phyloP scores from a whole-genome alignment of 805 yeast genomes.

The Barnettozyma botsteinii region DNA sequence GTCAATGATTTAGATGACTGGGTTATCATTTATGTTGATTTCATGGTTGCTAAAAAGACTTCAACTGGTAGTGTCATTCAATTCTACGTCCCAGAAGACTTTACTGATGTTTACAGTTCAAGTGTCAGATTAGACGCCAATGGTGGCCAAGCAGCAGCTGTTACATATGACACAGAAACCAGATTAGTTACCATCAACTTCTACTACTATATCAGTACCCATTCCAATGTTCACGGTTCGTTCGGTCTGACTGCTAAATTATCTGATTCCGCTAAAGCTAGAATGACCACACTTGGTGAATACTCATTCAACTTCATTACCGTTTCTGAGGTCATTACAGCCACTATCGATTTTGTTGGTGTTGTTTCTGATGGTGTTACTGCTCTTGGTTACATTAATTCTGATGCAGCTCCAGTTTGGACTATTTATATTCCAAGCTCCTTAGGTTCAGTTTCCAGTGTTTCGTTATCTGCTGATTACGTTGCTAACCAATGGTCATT shows the following conservation, averaged over 20 bases:
- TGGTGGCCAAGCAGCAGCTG: not conserved
- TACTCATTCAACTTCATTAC: too few relatives aligned
- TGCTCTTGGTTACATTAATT: not conserved
- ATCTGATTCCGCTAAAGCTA: too few relatives aligned
- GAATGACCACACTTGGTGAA: too few relatives aligned
- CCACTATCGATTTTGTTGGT: not conserved
- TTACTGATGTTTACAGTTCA: not conserved
- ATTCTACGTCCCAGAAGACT: conserved; percentile 4
- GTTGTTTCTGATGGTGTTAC: not conserved
- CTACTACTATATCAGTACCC: too few relatives aligned
- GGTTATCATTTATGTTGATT: conserved; percentile 1
- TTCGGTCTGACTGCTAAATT: too few relatives aligned
- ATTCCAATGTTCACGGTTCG: too few relatives aligned
- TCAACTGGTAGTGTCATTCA: conserved; percentile 4
- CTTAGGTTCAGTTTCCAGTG: conserved; percentile 3
- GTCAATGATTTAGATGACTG: not conserved
- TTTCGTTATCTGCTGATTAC: not conserved
- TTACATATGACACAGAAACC: too few relatives aligned
- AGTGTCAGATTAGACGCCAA: not conserved
- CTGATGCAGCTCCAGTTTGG: conserved; percentile 4
- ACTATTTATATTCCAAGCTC: conserved; percentile 5
- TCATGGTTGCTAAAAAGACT: not conserved
- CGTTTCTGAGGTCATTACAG: too few relatives aligned
- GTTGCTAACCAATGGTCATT: not conserved
- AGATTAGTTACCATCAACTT: too few relatives aligned